Conservation (phyloP, 352 stramenopile species). For the Phytophthora pinifolia region DNA sequence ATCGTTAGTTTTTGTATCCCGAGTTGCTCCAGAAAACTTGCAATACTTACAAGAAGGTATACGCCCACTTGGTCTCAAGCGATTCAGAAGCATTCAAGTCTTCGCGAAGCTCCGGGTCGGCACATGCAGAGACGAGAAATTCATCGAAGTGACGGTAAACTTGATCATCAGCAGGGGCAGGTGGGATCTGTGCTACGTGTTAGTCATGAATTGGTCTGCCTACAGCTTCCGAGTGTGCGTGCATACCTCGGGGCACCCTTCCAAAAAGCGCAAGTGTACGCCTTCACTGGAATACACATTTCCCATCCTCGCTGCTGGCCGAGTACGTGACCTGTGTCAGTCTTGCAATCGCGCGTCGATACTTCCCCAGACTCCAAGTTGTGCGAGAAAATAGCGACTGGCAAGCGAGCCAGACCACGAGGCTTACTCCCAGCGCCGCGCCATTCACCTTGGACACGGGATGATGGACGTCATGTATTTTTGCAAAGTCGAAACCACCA, state of each 20-base stretch:
- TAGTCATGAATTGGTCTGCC: neutral
- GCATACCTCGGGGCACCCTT: constrained; percentile 56
- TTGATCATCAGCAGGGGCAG: constrained; percentile 34
- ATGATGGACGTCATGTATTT: constrained; percentile 25
- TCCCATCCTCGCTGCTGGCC: constrained; percentile 38
- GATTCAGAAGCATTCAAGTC: constrained; percentile 51
- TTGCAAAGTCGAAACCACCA: constrained; percentile 25
- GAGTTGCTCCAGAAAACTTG: neutral
- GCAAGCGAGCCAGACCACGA: neutral
- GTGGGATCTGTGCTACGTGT: constrained; percentile 44
- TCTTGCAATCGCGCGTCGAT: constrained; percentile 2
- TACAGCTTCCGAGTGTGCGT: neutral
- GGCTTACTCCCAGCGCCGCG: neutral
- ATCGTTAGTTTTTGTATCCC: neutral
- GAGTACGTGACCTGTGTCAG: constrained; percentile 1
- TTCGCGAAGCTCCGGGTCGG: constrained; percentile 29
- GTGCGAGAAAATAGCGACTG: constrained; percentile 28
- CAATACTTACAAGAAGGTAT: constrained; percentile 59
- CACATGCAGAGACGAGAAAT: constrained; percentile 35
- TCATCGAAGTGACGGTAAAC: constrained; percentile 49
- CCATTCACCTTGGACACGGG: constrained; percentile 16
- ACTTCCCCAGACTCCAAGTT: constrained; percentile 6
- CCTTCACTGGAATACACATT: constrained; percentile 45
- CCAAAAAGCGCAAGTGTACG: constrained; percentile 46
- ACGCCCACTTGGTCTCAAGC: constrained; percentile 68